Evolutionary conservation across 1,139 yeast genomes (phyloP).

Genomic region (Nakaseomyces sp.): DNA sequence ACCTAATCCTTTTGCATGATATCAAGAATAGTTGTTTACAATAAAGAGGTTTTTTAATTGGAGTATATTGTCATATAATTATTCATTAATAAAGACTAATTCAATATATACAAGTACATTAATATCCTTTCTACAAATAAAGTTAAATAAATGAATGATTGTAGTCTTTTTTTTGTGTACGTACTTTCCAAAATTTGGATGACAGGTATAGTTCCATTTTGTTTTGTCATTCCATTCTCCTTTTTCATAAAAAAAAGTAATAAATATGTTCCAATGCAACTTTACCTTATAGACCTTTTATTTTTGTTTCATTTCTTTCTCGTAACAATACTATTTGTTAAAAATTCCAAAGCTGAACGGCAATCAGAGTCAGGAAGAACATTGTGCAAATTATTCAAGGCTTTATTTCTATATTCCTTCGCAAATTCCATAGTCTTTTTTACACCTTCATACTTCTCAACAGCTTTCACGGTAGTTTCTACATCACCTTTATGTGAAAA

Average conservation of each 20-base stretch:
- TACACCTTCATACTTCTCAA: constrained; percentile 63
- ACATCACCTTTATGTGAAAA: constrained; percentile 78
- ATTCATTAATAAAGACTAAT: not conserved
- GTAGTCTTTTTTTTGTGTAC: not conserved
- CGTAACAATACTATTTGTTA: constrained; percentile 76
- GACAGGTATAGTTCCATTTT: no score
- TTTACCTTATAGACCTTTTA: no score
- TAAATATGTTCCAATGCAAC: no score
- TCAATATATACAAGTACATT: not conserved
- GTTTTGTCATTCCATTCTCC: no score
- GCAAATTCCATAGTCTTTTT: constrained; percentile 73
- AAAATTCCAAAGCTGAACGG: constrained; percentile 73
- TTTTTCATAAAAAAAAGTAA: no score
- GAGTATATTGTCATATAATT: not conserved
- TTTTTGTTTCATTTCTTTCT: constrained; percentile 48
- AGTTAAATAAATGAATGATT: not conserved
- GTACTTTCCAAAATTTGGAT: no score
- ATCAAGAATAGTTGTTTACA: no score
- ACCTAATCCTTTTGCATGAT: no score
- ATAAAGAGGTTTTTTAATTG: not conserved
- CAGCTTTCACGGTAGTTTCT: constrained; percentile 67
- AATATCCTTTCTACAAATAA: not conserved
- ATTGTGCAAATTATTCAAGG: constrained; percentile 56
- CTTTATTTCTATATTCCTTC: constrained; percentile 62
- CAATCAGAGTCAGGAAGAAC: constrained; percentile 82